Evolutionary conservation across 148 eudicot genomes (phyloP), one percentile per base, ranked within the genome.

Genomic region (Vaccinium macrocarpon): DNA sequence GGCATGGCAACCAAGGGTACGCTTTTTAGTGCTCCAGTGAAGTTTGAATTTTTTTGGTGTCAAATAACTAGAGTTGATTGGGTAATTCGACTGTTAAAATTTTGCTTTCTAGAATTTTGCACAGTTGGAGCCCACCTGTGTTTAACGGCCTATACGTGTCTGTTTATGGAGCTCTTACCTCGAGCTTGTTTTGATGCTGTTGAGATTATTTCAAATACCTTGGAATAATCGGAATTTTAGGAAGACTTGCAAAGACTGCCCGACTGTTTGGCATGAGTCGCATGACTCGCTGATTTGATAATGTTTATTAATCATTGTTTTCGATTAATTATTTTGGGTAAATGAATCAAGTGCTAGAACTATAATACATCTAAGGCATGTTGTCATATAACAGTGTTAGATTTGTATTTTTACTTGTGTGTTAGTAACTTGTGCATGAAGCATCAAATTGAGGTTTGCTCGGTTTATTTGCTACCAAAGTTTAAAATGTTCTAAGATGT

Each of bases 1-100:
- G 89, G 84, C 70, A 71, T 87, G 87, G 78, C 86, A 8, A 83
- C 93, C 53, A 91, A 89, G 73, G 85, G 99, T 97, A 94, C 75
- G 95, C 86, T 46, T 57, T 53, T 82, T 21, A 35, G 70, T 61
- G 52, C 21, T 57, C 23, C 16, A n/a, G 42, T 53, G 18, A 42
- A 56, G 3, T 56, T 79, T 19, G 14, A 19, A 27, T 9, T 1
- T 19, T 21, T 55, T 56, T 12, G 49, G 51, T 35, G 13, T 21
- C 75, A 81, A 46, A 48, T 15, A 64, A n/a, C n/a, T 81, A 2
- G 32, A 64, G 8, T 25, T 50, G 46, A 48, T 2, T 29, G 3
- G 32, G 56, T 5, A 5, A 38, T 23, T 21, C 2, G 18, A 15
- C n/a, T 64, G 75, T 81, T 81, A 35, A 49, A 70, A 11, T 50